Evolutionary conservation across 108 stramenopile genomes (phyloP).

Genomic region (Mediolabrus comicus): DNA sequence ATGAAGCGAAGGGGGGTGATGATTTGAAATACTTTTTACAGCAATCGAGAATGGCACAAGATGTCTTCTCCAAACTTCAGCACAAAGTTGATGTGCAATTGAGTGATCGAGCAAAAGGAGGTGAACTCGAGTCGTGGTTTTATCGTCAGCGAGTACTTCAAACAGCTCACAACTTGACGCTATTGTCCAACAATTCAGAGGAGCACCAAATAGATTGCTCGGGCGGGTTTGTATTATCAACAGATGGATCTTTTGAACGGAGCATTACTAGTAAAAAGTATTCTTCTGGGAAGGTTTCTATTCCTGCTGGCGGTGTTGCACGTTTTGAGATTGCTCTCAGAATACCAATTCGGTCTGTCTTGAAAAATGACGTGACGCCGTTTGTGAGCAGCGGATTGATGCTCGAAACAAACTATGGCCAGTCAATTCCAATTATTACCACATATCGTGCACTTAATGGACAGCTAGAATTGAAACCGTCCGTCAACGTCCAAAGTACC

Average conservation of each 20-base stretch:
- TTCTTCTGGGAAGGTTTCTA: constrained; percentile 29
- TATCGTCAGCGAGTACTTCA: constrained; percentile 12
- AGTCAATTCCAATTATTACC: constrained; percentile 64
- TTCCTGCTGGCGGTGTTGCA: constrained; percentile 71
- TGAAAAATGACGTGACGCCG: constrained; percentile 63
- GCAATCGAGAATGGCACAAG: constrained; percentile 7
- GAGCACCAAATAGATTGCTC: constrained; percentile 13
- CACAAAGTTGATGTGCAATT: constrained; percentile 26
- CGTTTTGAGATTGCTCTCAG: constrained; percentile 60
- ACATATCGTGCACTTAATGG: constrained; percentile 66
- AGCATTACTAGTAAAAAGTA: constrained; percentile 24
- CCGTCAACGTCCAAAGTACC: not conserved
- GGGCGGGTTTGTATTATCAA: constrained; percentile 57
- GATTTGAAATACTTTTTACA: constrained; percentile 19
- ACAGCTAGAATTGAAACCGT: constrained; percentile 48
- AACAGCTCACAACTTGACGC: constrained; percentile 11
- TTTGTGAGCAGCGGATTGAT: constrained; percentile 67
- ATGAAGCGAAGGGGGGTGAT: not conserved
- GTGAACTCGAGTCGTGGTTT: constrained; percentile 28
- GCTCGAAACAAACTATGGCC: constrained; percentile 67
- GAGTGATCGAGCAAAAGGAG: constrained; percentile 15
- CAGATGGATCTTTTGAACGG: constrained; percentile 45
- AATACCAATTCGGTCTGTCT: constrained; percentile 36
- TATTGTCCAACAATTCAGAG: constrained; percentile 3
- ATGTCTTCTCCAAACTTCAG: constrained; percentile 22